Conservation (phyloP, 805 yeast species). For the Metschnikowia hibisci region DNA sequence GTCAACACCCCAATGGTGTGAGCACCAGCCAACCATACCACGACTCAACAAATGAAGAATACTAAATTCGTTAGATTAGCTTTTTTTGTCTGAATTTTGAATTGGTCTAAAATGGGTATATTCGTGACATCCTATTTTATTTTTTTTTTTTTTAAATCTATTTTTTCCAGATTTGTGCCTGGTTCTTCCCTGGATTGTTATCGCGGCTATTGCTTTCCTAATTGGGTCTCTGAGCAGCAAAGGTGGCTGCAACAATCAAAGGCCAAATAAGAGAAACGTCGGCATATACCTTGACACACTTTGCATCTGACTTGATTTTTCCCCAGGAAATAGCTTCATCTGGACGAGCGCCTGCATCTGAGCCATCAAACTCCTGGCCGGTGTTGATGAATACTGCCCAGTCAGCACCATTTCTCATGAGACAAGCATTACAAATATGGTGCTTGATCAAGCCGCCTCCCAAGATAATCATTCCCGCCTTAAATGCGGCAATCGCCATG, state of each 20-base stretch:
- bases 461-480: conserved; percentile 92
- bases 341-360: conserved; percentile 99
- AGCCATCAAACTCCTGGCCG: conserved; percentile 98
- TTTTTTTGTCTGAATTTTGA: neutral
- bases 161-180: no score
- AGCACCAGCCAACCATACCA: conserved; percentile 1
- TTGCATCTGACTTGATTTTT: conserved; percentile 92
- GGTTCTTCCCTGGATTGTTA: no score
- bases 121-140: no score
- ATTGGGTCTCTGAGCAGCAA: conserved; percentile 49
- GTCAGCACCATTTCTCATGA: conserved; percentile 99
- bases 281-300: conserved; percentile 85
- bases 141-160: no score
- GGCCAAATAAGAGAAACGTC: conserved; percentile 96
- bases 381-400: conserved; percentile 96
- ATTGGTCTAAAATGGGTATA: no score
- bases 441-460: conserved; percentile 98
- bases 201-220: neutral
- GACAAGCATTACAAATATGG: conserved; percentile 95
- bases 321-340: conserved; percentile 99
- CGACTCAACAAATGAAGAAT: neutral
- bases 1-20: conserved; percentile 3
- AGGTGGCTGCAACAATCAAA: conserved; percentile 94
- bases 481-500: conserved; percentile 89
- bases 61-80: neutral